Evolutionary conservation across 768 basidiomycete species (phyloP).

Genomic region (Psilocybe subaeruginosa): DNA sequence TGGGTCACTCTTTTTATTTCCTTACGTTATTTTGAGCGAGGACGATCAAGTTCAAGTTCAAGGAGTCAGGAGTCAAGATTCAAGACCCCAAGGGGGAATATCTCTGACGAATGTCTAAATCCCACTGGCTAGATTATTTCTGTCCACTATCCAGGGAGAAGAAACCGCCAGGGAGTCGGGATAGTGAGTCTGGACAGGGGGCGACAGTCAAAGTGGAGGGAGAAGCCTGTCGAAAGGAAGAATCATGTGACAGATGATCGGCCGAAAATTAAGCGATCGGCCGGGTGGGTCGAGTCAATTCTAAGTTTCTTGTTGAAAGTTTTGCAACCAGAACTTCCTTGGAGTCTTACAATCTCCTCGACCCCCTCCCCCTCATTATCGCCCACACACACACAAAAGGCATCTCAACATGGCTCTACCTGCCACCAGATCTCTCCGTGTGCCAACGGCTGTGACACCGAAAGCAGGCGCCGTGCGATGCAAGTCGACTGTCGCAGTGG

Average conservation of each 20-base stretch:
- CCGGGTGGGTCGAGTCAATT: constrained; percentile 17
- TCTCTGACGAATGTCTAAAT: too few relatives aligned
- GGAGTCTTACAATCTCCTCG: constrained; percentile 5
- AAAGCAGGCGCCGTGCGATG: constrained; percentile 26
- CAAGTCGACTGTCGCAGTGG: constrained; percentile 26
- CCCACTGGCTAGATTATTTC: too few relatives aligned
- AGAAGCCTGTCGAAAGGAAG: background rate
- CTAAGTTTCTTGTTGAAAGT: constrained; percentile 12
- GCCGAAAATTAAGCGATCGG: constrained; percentile 16
- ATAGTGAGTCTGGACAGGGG: background rate
- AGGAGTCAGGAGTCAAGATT: too few relatives aligned
- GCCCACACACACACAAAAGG: background rate
- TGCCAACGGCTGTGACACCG: constrained; percentile 17
- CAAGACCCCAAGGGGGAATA: too few relatives aligned
- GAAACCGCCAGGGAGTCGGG: too few relatives aligned
- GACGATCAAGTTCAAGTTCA: too few relatives aligned
- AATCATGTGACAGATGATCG: constrained; percentile 18
- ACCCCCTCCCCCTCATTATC: constrained; percentile 2
- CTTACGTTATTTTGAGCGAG: background rate
- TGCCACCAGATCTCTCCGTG: constrained; percentile 26
- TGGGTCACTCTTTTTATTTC: background rate
- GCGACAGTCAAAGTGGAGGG: too few relatives aligned
- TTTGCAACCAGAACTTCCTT: constrained; percentile 1
- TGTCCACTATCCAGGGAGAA: too few relatives aligned
- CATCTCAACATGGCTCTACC: constrained; percentile 28